Percentiles rank a stretch among this genome's conserved stretches.
phyloP scores from a whole-genome alignment of 331 rosid genomes.

The Pyracantha coccinea region DNA sequence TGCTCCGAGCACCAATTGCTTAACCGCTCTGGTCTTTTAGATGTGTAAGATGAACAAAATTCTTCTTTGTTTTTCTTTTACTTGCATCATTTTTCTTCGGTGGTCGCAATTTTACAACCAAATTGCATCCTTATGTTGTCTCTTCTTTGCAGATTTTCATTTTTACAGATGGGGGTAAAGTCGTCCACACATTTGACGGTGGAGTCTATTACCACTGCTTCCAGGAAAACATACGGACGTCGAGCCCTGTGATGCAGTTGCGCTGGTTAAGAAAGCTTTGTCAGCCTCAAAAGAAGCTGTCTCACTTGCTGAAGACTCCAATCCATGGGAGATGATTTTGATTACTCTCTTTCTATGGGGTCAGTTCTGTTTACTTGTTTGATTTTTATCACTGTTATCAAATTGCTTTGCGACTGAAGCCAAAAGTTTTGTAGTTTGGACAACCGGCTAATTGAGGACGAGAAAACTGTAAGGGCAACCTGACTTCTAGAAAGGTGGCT shows the following conservation, averaged over 20 bases:
- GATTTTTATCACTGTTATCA: neutral
- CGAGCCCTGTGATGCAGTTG: slow-evolving; percentile 24
- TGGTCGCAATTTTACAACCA: neutral
- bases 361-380: slow-evolving; percentile 12
- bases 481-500: slow-evolving; percentile 55
- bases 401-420: neutral
- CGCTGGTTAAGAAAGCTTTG: slow-evolving; percentile 70
- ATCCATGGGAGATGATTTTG: slow-evolving; percentile 19
- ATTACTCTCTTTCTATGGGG: slow-evolving; percentile 23
- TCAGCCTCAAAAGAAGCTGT: slow-evolving; percentile 58
- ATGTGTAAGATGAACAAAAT: slow-evolving; percentile 28
- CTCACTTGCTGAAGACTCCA: slow-evolving; percentile 40
- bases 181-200: slow-evolving; percentile 3
- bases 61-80: neutral
- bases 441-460: slow-evolving; percentile 28
- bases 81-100: neutral
- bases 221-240: slow-evolving; percentile 8
- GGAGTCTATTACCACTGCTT: slow-evolving; percentile 1
- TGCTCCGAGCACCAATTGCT: slow-evolving; percentile 26
- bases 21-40: slow-evolving; percentile 29
- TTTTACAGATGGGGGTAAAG: slow-evolving; percentile 23
- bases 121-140: neutral
- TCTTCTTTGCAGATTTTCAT: slow-evolving; percentile 41
- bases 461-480: slow-evolving; percentile 53
- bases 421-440: slow-evolving; percentile 10